Conservation (phyloP, 257 asterid genomes). For the Solanum paucissectum region DNA sequence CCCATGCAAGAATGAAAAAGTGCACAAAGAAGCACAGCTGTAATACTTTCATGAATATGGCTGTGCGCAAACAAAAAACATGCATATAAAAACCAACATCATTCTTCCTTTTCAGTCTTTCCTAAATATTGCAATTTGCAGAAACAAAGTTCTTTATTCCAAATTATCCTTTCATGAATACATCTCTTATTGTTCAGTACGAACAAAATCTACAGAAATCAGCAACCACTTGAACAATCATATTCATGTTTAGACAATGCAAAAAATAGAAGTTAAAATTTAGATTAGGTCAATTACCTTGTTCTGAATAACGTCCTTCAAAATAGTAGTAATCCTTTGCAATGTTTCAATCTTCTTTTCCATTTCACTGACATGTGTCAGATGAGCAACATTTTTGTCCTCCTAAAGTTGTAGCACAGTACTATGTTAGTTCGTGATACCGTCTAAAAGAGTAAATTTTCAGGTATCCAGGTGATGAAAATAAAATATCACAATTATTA, state of each 20-base stretch:
- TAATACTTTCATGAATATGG: background rate
- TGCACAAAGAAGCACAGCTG: background rate
- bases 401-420: slow-evolving; percentile 37
- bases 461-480: background rate
- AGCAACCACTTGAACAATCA: background rate
- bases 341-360: slow-evolving; percentile 87
- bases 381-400: slow-evolving; percentile 91
- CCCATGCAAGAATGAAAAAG: background rate
- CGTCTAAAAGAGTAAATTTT: background rate
- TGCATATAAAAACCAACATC: background rate
- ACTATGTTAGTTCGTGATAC: slow-evolving; percentile 6
- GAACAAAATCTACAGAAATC: background rate
- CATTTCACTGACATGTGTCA: slow-evolving; percentile 91
- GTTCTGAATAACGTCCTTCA: slow-evolving; percentile 91
- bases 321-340: slow-evolving; percentile 74
- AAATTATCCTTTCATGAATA: background rate
- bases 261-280: background rate
- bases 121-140: background rate
- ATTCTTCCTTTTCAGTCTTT: background rate
- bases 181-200: background rate
- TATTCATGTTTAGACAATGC: background rate
- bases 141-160: background rate
- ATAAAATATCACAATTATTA: background rate
- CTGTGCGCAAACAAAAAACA: background rate
- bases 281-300: slow-evolving; percentile 41